Conservation (phyloP, 2,329 filamentous ascomycete genomes). For the Venturia asperata region DNA sequence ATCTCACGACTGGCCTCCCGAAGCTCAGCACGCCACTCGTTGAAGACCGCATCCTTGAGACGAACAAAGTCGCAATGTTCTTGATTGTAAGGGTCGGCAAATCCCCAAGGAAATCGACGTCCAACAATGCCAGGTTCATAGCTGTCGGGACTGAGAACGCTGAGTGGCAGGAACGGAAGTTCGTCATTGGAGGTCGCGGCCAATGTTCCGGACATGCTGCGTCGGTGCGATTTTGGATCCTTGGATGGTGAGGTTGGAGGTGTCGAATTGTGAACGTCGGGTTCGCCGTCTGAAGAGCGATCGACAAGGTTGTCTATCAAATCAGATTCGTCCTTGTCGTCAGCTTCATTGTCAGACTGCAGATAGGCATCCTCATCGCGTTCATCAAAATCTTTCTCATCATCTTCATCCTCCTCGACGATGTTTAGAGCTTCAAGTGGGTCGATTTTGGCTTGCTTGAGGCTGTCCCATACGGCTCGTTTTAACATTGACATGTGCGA, state of each 20-base stretch:
- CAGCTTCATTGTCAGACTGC: slow-evolving; percentile 36
- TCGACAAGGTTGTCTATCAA: slow-evolving; percentile 34
- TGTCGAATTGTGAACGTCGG: slow-evolving; percentile 29
- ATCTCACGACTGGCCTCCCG: slow-evolving; percentile 83
- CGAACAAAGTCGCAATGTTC: slow-evolving; percentile 90
- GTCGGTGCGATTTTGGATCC: slow-evolving; percentile 30
- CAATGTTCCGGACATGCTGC: slow-evolving; percentile 35
- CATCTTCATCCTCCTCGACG: slow-evolving; percentile 64
- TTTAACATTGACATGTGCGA: slow-evolving; percentile 91
- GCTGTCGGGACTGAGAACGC: slow-evolving; percentile 86
- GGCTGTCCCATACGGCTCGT: slow-evolving; percentile 78
- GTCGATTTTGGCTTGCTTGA: slow-evolving; percentile 80
- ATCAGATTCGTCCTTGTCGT: slow-evolving; percentile 27
- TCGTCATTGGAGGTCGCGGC: slow-evolving; percentile 38
- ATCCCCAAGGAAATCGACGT: slow-evolving; percentile 91
- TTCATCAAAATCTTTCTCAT: slow-evolving; percentile 43
- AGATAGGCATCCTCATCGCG: slow-evolving; percentile 44
- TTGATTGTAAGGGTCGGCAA: slow-evolving; percentile 85
- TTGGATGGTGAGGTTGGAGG: slow-evolving; percentile 29
- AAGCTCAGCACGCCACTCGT: slow-evolving; percentile 85
- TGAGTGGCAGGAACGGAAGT: slow-evolving; percentile 72
- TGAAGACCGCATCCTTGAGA: slow-evolving; percentile 86
- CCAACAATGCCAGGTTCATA: slow-evolving; percentile 77
- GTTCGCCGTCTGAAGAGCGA: slow-evolving; percentile 30
- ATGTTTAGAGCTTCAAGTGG: slow-evolving; percentile 80